Conservation (phyloP, 495 filamentous ascomycete genomes). For the Aspergillus nanangensis region DNA sequence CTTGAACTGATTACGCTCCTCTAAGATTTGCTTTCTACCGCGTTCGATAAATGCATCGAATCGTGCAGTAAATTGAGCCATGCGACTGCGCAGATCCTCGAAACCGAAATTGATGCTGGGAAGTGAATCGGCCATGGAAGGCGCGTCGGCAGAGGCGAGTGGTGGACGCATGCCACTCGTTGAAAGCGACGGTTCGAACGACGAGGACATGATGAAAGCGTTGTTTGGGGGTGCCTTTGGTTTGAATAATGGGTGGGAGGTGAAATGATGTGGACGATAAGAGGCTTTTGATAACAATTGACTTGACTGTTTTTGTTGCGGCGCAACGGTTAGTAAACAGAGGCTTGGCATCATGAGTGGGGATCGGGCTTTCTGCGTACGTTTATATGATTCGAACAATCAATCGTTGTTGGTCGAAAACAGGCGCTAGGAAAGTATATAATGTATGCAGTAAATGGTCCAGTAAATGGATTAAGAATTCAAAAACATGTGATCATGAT, state of each 20-base stretch:
- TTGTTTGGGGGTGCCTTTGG: neutral
- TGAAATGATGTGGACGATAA: neutral
- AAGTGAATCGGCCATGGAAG: conserved; percentile 73
- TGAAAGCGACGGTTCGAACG: conserved; percentile 74
- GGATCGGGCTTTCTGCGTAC: neutral
- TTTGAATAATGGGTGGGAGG: neutral
- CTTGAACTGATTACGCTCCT: conserved; percentile 90
- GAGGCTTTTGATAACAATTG: conserved; percentile 1
- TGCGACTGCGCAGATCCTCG: conserved; percentile 89
- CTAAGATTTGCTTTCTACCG: conserved; percentile 79
- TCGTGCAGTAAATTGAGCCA: conserved; percentile 85
- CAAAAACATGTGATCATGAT: too few relatives aligned
- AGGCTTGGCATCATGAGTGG: conserved; percentile 12
- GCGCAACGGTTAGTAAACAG: conserved; percentile 21
- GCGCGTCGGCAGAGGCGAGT: conserved; percentile 49
- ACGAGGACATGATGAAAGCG: conserved; percentile 57
- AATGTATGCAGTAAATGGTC: neutral
- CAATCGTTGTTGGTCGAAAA: neutral
- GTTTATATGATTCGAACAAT: neutral
- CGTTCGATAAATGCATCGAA: conserved; percentile 95
- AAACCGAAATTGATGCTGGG: conserved; percentile 94
- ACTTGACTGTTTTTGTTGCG: conserved; percentile 24
- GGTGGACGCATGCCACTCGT: conserved; percentile 70
- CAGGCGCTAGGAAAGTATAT: neutral
- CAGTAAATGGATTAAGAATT: conserved; percentile 5